These are phyloP conservation scores for Nitzschia putrida DNA, from an alignment of 108 stramenopile species.

Conservation along the genomic window DNA sequence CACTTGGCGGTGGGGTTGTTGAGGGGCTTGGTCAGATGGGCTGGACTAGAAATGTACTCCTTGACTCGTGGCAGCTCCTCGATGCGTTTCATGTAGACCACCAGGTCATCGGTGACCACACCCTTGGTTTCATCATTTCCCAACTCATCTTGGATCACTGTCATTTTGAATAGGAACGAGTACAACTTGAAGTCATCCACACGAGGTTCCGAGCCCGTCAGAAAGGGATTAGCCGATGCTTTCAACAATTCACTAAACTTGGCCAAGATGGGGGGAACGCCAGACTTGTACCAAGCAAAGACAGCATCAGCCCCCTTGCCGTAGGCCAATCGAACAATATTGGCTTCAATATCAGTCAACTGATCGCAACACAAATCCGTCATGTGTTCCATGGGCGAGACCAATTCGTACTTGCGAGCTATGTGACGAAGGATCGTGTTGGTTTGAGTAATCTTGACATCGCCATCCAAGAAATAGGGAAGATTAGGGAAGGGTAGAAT, in stretches of 20 bases:
- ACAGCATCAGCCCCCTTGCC: conserved; percentile 13
- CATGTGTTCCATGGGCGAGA: conserved; percentile 9
- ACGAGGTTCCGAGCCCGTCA: conserved; percentile 12
- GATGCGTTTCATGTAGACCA: conserved; percentile 18
- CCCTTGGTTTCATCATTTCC: conserved; percentile 24
- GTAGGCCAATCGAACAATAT: conserved; percentile 5
- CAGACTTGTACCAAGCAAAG: conserved; percentile 12
- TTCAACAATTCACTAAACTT: background rate
- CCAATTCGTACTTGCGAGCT: conserved; percentile 23
- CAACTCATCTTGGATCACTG: conserved; percentile 13
- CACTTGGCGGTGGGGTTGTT: conserved; percentile 32
- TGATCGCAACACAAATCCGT: conserved; percentile 24
- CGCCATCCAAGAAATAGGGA: conserved; percentile 28
- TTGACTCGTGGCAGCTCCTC: conserved; percentile 19
- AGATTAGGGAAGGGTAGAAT: conserved; percentile 29
- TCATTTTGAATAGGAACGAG: conserved; percentile 21
- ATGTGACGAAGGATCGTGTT: conserved; percentile 29
- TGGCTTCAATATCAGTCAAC: conserved; percentile 22
- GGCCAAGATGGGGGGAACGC: background rate
- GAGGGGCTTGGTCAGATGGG: conserved; percentile 15
- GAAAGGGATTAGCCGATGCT: background rate
- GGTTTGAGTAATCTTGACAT: conserved; percentile 17
- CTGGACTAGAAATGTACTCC: conserved; percentile 21
- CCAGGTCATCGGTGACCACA: conserved; percentile 1
- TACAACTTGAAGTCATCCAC: conserved; percentile 38